Base-by-base conservation (phyloP, 257 asterid genomes). In the Salvia hispanica region DNA sequence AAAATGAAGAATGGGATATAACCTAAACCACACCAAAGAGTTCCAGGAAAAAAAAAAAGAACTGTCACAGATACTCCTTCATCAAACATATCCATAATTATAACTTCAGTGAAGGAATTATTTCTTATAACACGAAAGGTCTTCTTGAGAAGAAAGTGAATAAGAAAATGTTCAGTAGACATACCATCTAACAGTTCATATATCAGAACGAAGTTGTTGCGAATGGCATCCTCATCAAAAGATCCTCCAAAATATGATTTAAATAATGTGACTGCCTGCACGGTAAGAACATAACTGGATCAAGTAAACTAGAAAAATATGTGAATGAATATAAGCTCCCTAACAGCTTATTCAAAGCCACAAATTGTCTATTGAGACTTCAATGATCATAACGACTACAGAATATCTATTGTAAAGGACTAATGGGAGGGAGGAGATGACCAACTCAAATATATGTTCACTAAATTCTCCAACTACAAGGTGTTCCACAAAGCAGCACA, bases 211-310 rank as follows among this genome's bases (percentile, higher is more conserved):
- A 94, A 94, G 71, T 94, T 94, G 73, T 94, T 94, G 79, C 99
- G 99, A 57, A 94, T 94, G 45, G 99, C 97, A 79, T 91, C 99
- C 79, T 94, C 99, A 75, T 94, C 99, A 74, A 94, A 94, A 70
- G 97, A 90, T 61, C 99, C 97, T 33, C 99, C 97, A 52, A 94
- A 94, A 78, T 94, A 94, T 45, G 99, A 91, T 72, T 94, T 94
- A 76, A 94, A 94, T 74, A 94, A 82, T 68, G 86, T 75, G 76
- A 94, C 97, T 54, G 99, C 99, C 99, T 94, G 96, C 80, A 82
- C 14, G 72, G 72, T 16, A 67, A 78, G 68, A 70, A 70, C 63
- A 73, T 59, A 21, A 36, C 53, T 36, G 39, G 31, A 13, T 84
- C 71, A 77, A 75, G 60, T 50, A 73, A 40, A 51, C 64, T 47